Evolutionary conservation across 2,329 filamentous ascomycete species (phyloP), one percentile per base, ranked within the genome.

Genomic region (Penicillium sclerotigenum): DNA sequence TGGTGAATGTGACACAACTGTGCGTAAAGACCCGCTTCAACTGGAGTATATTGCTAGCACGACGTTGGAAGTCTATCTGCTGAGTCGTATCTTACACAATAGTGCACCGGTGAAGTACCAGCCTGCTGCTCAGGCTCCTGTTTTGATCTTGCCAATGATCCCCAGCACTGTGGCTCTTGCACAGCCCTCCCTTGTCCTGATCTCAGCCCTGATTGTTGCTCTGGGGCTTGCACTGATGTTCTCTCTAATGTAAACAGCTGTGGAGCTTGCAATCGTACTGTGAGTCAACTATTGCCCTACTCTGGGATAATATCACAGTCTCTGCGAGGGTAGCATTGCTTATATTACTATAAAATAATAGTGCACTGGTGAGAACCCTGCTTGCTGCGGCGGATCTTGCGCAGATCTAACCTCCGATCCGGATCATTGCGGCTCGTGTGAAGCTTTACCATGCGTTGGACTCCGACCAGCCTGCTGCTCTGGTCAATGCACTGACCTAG

Each of bases 101-200:
- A 61, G 59, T 61, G 59, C 28, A 37, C 43, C 9, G 54, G 57
- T 2, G 11, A 49, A 24, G 18, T 41, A n/a, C 51, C 61, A 47
- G 51, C 46, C 9, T 63, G 60, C 18, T 63, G 59, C 31, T 18
- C 47, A 10, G 59, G 60, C 6, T 49, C 41, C n/a, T 63, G 59
- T 29, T 31, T 47, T 0, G 54, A 61, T 26, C 50, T 58, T 2
- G 28, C 37, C 14, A 42, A 45, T 13, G 47, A 58, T 33, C 16
- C 45, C 11, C 13, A 36, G 10, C 53, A 63, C 34, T 59, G 59
- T 36, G 57, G 60, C 22, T 8, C 41, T 28, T 62, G 60, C 34
- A 28, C 48, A 11, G 40, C 51, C 6, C 7, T 54, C 3, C 60
- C 58, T 16, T 62, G 60, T 29, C 28, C 47, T 26, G 58, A 56